A percentile compares a stretch with the other conserved stretches of the same genome.
Evolutionary conservation across 495 filamentous ascomycete genomes (phyloP).

Genomic region (Symbiotaphrina buchneri): DNA sequence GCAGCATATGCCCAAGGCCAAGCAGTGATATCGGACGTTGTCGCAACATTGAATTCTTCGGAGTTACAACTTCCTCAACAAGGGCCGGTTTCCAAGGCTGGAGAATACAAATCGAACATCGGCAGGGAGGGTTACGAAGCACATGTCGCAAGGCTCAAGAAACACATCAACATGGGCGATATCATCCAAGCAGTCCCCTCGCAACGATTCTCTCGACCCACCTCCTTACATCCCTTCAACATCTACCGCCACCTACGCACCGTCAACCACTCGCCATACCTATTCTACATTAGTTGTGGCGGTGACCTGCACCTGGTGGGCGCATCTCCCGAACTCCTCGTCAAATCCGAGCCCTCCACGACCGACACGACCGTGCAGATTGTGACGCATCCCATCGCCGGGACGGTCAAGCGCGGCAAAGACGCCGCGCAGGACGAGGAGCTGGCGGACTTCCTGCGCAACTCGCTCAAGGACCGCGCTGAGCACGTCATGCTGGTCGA

Average conservation of each 20-base stretch:
- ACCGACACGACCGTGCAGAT: no score
- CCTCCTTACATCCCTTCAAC: constrained; percentile 86
- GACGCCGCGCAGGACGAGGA: constrained; percentile 56
- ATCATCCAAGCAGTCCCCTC: constrained; percentile 96
- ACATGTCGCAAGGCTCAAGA: constrained; percentile 61
- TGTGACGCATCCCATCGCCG: constrained; percentile 92
- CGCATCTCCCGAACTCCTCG: constrained; percentile 79
- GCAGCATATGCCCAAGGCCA: constrained; percentile 41
- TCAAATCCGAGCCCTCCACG: constrained; percentile 50
- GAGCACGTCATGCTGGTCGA: constrained; percentile 99
- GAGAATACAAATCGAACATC: constrained; percentile 84
- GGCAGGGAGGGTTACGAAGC: constrained; percentile 68
- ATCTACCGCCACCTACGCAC: constrained; percentile 91
- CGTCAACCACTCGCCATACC: constrained; percentile 87
- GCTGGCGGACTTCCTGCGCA: constrained; percentile 56
- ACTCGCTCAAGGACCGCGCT: constrained; percentile 77
- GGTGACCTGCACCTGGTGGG: constrained; percentile 92
- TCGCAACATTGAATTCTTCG: constrained; percentile 42
- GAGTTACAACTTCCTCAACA: constrained; percentile 69
- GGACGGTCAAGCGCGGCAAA: constrained; percentile 73
- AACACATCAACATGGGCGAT: constrained; percentile 74
- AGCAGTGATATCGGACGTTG: constrained; percentile 34
- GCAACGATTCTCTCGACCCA: constrained; percentile 76
- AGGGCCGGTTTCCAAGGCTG: constrained; percentile 40
- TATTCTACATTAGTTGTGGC: constrained; percentile 83